These are phyloP conservation scores for Begonia loranthoides DNA, from an alignment of 306 rosid genomes.

Conservation along the genomic window DNA sequence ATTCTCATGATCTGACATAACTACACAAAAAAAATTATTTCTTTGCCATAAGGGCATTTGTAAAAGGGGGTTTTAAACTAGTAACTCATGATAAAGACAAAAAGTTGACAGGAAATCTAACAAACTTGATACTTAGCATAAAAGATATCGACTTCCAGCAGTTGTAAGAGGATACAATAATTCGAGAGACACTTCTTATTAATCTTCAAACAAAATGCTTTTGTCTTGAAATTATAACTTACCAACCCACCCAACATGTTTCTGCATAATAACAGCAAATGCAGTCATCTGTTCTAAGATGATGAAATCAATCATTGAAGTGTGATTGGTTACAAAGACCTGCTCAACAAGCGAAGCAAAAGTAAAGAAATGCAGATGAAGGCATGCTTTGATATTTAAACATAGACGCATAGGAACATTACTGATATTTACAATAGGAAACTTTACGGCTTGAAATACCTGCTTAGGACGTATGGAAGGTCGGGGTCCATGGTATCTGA, in stretches of 20 bases:
- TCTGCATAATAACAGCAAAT: conserved; percentile 97
- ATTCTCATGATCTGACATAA: too few species aligned
- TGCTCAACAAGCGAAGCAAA: conserved; percentile 14
- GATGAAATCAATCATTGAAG: conserved; percentile 97
- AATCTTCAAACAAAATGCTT: too few species aligned
- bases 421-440: conserved; percentile 1
- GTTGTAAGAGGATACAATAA: too few species aligned
- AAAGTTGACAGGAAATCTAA: too few species aligned
- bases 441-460: conserved; percentile 17
- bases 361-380: conserved; percentile 5
- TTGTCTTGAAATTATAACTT: conserved; percentile 19
- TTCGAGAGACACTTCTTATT: too few species aligned
- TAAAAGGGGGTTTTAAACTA: too few species aligned
- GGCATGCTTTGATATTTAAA: conserved; percentile 6
- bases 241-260: conserved; percentile 99
- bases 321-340: conserved; percentile 96
- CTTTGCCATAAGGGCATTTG: too few species aligned
- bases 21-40: too few species aligned
- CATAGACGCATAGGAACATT: conserved; percentile 5
- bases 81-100: too few species aligned
- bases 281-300: conserved; percentile 97
- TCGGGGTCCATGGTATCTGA: conserved; percentile 91
- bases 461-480: conserved; percentile 88
- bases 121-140: too few species aligned
- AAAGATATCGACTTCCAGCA: too few species aligned